These are phyloP conservation scores for Xylaria sp. DNA, from an alignment of 2,329 filamentous ascomycete species.

Conservation along the genomic window DNA sequence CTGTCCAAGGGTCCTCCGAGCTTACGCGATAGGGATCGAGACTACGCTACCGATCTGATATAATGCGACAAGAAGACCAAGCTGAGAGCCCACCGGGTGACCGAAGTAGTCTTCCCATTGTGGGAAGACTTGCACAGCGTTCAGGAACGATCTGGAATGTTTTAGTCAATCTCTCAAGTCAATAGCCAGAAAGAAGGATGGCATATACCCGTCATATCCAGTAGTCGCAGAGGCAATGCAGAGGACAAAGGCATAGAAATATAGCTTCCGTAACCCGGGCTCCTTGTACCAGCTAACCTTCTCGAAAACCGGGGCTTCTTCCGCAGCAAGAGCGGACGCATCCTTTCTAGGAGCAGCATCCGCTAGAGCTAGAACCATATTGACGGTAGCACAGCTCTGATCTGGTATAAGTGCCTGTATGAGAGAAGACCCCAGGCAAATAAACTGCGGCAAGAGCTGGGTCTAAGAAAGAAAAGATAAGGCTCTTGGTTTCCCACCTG, in stretches of 20 bases:
- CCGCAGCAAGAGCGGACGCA: conserved; percentile 51
- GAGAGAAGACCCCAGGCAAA: conserved; percentile 16
- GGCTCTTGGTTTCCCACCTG: conserved; percentile 22
- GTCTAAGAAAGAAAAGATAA: conserved; percentile 8
- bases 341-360: conserved; percentile 27
- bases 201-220: conserved; percentile 63
- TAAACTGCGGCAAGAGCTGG: background rate
- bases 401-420: conserved; percentile 7
- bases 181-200: background rate
- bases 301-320: conserved; percentile 63
- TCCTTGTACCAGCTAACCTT: conserved; percentile 64
- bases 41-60: conserved; percentile 69
- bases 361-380: conserved; percentile 40
- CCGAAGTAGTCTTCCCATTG: conserved; percentile 61
- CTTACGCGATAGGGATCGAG: conserved; percentile 66
- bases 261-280: conserved; percentile 66
- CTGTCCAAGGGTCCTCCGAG: conserved; percentile 6
- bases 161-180: conserved; percentile 26
- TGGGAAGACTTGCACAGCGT: conserved; percentile 57
- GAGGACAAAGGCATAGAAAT: conserved; percentile 63
- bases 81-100: conserved; percentile 55
- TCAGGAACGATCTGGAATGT: conserved; percentile 56
- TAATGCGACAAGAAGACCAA: conserved; percentile 67
- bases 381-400: conserved; percentile 20
- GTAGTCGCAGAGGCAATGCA: conserved; percentile 67